Evolutionary conservation across 495 filamentous ascomycete species (phyloP), one percentile per base, ranked within the genome.

Genomic region (Tuber aestivum): DNA sequence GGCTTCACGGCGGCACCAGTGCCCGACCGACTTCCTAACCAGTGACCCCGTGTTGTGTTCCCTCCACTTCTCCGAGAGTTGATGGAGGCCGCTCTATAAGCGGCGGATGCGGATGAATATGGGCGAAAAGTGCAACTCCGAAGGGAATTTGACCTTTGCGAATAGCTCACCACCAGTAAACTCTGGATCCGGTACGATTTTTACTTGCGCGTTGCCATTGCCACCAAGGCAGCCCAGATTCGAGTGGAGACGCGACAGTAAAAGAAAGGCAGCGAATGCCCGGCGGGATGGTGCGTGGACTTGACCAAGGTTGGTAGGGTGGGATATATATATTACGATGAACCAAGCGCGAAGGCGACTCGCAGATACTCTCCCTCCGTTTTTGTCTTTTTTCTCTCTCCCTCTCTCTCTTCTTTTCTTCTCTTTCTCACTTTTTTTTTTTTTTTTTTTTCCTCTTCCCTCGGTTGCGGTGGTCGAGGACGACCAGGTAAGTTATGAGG

Each of bases 331-430:
- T 71, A 50, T 35, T 78, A 75, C 71, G 78, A 79, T 79, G 69
- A 71, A 79, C 50, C 37, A 72, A 50, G 50, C 65, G 70, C 72
- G 45, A 65, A 75, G 74, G 72, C 72, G 70, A 75, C 56, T 75
- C 45, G 72, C 69, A 69, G 44, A 65, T 68, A 70, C 50, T 56
- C 48, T 61, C 8, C 27, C 10, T 74, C 41, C 37, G 20, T 74
- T 37, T 71, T 71, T 77, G 69, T 77, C 41, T 40, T 41, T 41
- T 56, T 41, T 32, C 69, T 70, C 45, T 44, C n/a, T 72, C 35
- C 23, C 40, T 42, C 71, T 27, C 27, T 69, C 69, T 65, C 56
- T 37, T 74, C 70, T 70, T 7, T 12, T 41, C n/a, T 37, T 41
- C 40, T 72, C 56, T 45, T 37, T 23, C 71, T 32, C 21, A 61